A percentile compares a stretch with the other conserved stretches of the same genome.
These are phyloP conservation scores for Salix suchowensis DNA, from an alignment of 345 rosid genomes.

Conservation along the genomic window DNA sequence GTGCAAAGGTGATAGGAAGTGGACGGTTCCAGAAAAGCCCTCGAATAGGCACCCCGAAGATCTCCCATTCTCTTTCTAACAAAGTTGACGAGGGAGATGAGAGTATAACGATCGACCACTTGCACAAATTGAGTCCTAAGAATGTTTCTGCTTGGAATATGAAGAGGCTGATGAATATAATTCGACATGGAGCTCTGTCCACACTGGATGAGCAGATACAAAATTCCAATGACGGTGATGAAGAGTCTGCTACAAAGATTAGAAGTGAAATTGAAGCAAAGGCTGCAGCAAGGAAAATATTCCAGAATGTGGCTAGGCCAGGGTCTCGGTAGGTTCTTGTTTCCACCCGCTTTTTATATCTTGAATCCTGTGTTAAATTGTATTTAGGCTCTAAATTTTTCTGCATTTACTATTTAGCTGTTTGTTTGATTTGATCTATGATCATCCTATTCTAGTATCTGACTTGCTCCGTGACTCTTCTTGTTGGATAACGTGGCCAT, in stretches of 20 bases:
- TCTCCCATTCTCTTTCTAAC: constrained; percentile 17
- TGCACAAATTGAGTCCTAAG: constrained; percentile 28
- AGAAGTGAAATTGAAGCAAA: constrained; percentile 32
- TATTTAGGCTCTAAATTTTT: not conserved
- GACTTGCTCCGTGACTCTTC: not conserved
- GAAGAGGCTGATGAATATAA: constrained; percentile 34
- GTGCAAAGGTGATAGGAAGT: constrained; percentile 16
- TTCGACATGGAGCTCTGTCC: constrained; percentile 24
- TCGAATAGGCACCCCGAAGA: constrained; percentile 21
- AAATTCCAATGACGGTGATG: constrained; percentile 20
- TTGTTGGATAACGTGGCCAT: not conserved
- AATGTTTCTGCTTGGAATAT: constrained; percentile 38
- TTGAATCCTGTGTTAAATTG: not conserved
- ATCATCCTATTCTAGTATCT: not conserved
- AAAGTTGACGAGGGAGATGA: constrained; percentile 16
- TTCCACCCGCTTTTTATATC: not conserved
- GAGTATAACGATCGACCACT: constrained; percentile 24
- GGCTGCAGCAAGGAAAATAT: constrained; percentile 29
- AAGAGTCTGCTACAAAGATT: constrained; percentile 26
- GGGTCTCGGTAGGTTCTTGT: constrained; percentile 18
- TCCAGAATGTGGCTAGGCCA: constrained; percentile 29
- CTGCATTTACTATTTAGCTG: not conserved
- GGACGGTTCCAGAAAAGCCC: constrained; percentile 25
- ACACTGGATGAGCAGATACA: constrained; percentile 25
- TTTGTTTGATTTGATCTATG: not conserved